Conservation (phyloP, 2,329 filamentous ascomycete genomes). For the Lecanicillium sp. region DNA sequence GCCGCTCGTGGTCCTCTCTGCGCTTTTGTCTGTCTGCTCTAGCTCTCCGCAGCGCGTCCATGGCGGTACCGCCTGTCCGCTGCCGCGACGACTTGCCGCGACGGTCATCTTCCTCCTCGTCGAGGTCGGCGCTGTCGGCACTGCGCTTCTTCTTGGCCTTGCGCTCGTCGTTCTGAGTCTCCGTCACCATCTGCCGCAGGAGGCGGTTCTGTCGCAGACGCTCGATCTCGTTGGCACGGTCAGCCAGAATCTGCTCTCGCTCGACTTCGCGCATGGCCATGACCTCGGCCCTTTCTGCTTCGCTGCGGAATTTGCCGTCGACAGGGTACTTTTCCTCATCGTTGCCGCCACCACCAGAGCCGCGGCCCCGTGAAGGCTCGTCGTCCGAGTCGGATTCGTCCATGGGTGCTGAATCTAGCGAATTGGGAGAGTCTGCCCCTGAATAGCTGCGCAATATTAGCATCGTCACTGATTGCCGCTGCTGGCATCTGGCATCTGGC, state of each 20-base stretch:
- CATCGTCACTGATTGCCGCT: constrained; percentile 9
- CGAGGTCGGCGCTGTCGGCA: constrained; percentile 69
- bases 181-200: constrained; percentile 69
- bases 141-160: constrained; percentile 64
- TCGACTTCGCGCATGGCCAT: constrained; percentile 85
- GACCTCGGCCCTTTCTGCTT: constrained; percentile 70
- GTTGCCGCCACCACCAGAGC: constrained; percentile 37
- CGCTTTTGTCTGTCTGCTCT: constrained; percentile 53
- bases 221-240: constrained; percentile 77
- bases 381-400: constrained; percentile 71
- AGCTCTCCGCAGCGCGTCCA: constrained; percentile 62
- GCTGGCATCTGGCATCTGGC: too few relatives aligned
- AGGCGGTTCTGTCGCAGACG: constrained; percentile 75
- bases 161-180: constrained; percentile 57
- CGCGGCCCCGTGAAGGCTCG: constrained; percentile 39
- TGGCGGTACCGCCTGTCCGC: constrained; percentile 58
- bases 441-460: constrained; percentile 52
- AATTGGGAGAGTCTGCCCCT: constrained; percentile 62
- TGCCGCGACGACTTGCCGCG: constrained; percentile 65
- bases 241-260: constrained; percentile 82
- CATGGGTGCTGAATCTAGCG: constrained; percentile 79
- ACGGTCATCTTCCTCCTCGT: constrained; percentile 48
- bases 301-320: constrained; percentile 76
- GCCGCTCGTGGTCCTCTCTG: constrained; percentile 51
- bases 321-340: constrained; percentile 70